Base-by-base conservation (phyloP, 257 asterid genomes). In the Scutellaria barbata region DNA sequence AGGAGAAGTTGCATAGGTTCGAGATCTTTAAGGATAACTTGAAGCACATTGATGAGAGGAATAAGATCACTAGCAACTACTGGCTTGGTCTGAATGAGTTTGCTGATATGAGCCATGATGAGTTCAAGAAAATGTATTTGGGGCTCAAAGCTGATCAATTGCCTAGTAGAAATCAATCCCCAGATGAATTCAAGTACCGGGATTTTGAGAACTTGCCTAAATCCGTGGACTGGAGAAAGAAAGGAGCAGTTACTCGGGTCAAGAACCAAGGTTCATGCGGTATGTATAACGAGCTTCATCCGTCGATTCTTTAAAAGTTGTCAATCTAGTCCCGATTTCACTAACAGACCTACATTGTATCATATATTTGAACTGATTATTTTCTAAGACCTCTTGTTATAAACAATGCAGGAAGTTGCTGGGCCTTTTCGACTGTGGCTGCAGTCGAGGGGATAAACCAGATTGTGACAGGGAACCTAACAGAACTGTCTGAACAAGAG, bases 361-460 rank as follows among this genome's bases (percentile, higher is more conserved):
- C 30, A 8, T 6, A 17, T 18, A 2, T 18, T 2, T 16, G 59
- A 3, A 18, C 6, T 17, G 35, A 10, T 46, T 46, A 10, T 18
- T 30, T 33, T 52, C 22, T 47, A 8, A 43, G 41, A 47, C 64
- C 17, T 66, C 17, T 20, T 60, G 52, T 60, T 5, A 45, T 10
- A 13, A 42, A 55, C 47, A 13, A 40, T 70, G 77, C 83, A 89
- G 96, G 96, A 33, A 89, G 96, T 75, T 89, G 96, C 57, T 89
- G 96, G 96, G 96, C 96, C 11, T 89, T 89, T 73, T 87, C 96
- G 42, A 89, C 96, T 0, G 89, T 89, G 54, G 93, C 91, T 66
- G 90, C 93, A 16, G 93, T 89, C 0, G 96, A 89, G 70, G 93
- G 96, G 65, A 89, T 89, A 50, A 87, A 89, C 85, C 89, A 85